Evolutionary conservation across 2,329 filamentous ascomycete genomes (phyloP).

Genomic region (Thelonectria rubi): DNA sequence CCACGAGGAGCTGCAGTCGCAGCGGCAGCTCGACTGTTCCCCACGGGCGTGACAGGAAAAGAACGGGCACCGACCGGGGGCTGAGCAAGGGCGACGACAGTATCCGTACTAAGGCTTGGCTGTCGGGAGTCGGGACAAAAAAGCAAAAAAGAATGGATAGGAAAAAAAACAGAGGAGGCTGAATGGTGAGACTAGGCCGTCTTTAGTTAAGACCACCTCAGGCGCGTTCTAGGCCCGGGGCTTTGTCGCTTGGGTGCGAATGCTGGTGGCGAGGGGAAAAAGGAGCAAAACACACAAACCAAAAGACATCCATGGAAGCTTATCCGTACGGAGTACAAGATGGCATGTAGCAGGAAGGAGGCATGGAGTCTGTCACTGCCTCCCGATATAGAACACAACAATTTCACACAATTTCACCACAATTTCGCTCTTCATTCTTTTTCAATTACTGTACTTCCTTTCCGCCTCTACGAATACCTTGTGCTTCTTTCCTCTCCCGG

Average conservation of each 20-base stretch:
- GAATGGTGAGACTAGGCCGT: neutral
- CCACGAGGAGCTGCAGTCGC: constrained; percentile 8
- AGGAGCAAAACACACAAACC: neutral
- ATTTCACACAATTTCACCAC: no score
- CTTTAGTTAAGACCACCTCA: neutral
- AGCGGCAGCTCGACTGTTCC: neutral
- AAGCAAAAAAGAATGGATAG: constrained; percentile 8
- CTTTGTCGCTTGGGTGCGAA: neutral
- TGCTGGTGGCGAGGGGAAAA: neutral
- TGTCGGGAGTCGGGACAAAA: constrained; percentile 11
- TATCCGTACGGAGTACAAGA: neutral
- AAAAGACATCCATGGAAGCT: neutral
- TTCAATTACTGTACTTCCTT: constrained; percentile 1
- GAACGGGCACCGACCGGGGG: neutral
- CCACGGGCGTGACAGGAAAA: constrained; percentile 7
- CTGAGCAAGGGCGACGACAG: no score
- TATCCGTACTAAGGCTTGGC: no score
- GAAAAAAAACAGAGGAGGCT: neutral
- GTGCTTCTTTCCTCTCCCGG: neutral
- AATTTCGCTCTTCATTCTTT: no score
- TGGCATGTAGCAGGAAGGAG: neutral
- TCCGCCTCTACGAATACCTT: neutral
- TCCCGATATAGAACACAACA: no score
- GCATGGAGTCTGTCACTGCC: no score
- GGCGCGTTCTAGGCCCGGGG: neutral